A percentile compares a stretch with the other conserved stretches of the same genome.
Conservation (phyloP, 2,329 filamentous ascomycete genomes). For the Bimuria novae-zelandiae region DNA sequence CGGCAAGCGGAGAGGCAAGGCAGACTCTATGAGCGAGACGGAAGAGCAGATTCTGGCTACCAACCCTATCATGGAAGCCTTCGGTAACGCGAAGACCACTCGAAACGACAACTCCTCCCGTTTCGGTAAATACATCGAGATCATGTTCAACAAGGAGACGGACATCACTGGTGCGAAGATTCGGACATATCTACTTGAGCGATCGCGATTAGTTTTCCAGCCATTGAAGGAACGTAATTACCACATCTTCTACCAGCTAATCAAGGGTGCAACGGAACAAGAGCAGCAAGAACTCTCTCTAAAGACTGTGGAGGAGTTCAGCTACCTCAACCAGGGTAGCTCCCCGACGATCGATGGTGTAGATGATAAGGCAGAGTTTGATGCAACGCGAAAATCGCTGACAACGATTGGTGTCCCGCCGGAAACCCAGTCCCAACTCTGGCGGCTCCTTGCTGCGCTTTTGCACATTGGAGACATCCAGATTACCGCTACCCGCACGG, state of each 20-base stretch:
- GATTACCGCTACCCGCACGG: conserved; percentile 86
- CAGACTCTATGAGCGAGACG: conserved; percentile 89
- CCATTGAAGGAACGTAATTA: conserved; percentile 98
- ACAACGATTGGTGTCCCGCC: conserved; percentile 82
- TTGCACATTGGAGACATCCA: conserved; percentile 96
- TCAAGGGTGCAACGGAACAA: conserved; percentile 85
- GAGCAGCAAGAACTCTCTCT: conserved; percentile 81
- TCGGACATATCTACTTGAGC: conserved; percentile 90
- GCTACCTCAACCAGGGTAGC: conserved; percentile 94
- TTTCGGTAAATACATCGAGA: conserved; percentile 99
- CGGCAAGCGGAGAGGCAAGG: conserved; percentile 74
- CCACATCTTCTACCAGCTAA: conserved; percentile 97
- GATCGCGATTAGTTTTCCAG: conserved; percentile 95
- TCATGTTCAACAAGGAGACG: conserved; percentile 94
- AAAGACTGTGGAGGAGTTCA: conserved; percentile 84
- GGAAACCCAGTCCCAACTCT: conserved; percentile 79
- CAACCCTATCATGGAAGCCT: conserved; percentile 99
- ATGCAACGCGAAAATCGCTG: conserved; percentile 83
- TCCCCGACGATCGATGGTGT: conserved; percentile 90
- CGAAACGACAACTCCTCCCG: conserved; percentile 98
- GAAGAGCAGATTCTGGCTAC: conserved; percentile 98
- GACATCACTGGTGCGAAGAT: conserved; percentile 99
- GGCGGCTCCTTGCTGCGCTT: conserved; percentile 85
- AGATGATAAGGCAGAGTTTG: conserved; percentile 92
- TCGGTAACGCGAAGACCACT: conserved; percentile 99